phyloP scores from a whole-genome alignment of 768 basidiomycete species.

The Russula foetens region DNA sequence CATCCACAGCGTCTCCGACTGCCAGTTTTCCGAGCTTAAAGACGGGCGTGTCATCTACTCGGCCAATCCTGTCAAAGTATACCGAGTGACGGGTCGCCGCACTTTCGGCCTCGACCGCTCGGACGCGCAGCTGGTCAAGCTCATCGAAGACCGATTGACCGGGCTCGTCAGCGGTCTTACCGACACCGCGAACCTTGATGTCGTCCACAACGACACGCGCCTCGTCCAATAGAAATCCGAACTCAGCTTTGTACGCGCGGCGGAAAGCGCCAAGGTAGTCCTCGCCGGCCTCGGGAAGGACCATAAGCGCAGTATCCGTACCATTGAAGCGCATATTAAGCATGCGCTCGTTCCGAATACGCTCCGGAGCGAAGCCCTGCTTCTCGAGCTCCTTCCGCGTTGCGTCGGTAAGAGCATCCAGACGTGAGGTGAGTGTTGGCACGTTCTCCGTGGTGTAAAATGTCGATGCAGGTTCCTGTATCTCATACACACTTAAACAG shows the following conservation, averaged over 20 bases:
- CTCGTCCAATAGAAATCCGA: conserved; percentile 84
- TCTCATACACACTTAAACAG: conserved; percentile 58
- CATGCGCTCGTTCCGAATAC: conserved; percentile 73
- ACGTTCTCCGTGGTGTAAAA: conserved; percentile 60
- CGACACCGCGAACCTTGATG: conserved; percentile 85
- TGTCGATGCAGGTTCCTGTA: conserved; percentile 83
- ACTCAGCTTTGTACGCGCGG: conserved; percentile 73
- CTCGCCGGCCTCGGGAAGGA: conserved; percentile 48
- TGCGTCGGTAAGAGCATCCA: conserved; percentile 57
- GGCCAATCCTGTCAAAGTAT: conserved; percentile 76
- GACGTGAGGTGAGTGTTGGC: conserved; percentile 46
- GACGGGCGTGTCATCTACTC: conserved; percentile 74
- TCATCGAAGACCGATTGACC: conserved; percentile 76
- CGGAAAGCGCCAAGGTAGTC: conserved; percentile 80
- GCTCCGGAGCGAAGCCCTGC: conserved; percentile 74
- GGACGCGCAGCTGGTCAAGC: conserved; percentile 44
- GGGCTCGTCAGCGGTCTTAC: conserved; percentile 79
- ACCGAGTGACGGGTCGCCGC: conserved; percentile 54
- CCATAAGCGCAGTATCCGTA: conserved; percentile 89
- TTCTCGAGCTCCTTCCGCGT: conserved; percentile 59
- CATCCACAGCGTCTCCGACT: conserved; percentile 64
- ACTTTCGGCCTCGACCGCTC: conserved; percentile 31
- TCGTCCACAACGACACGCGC: conserved; percentile 86
- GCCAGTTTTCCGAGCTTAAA: conserved; percentile 58
- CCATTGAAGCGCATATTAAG: conserved; percentile 92